phyloP scores from a whole-genome alignment of 805 yeast species.

The Jamesozyma lodderae region DNA sequence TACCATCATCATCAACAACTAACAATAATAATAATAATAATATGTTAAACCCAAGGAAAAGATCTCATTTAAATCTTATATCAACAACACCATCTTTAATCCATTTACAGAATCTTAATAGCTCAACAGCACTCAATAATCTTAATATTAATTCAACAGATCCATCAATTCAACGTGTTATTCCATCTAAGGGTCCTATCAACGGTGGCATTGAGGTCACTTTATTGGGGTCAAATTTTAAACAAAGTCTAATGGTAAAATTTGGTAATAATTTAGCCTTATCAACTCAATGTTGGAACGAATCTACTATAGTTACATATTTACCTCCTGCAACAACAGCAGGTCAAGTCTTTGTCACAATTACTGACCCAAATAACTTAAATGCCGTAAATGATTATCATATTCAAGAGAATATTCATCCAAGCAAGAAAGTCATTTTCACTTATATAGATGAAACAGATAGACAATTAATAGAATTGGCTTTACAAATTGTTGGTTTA shows the following conservation, averaged over 20 bases:
- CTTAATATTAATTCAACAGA: neutral
- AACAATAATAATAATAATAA: neutral
- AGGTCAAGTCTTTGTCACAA: constrained; percentile 88
- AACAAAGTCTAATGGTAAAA: constrained; percentile 70
- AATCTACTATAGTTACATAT: constrained; percentile 84
- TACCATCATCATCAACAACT: constrained; percentile 1
- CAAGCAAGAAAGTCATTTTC: constrained; percentile 42
- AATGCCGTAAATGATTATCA: neutral
- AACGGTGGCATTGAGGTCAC: constrained; percentile 97
- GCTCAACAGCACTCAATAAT: neutral
- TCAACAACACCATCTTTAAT: neutral
- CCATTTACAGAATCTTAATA: neutral
- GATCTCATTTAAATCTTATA: constrained; percentile 3
- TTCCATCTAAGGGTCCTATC: constrained; percentile 92
- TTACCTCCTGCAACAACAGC: constrained; percentile 85
- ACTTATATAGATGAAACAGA: constrained; percentile 95
- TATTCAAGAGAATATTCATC: constrained; percentile 12
- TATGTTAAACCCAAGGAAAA: constrained; percentile 3
- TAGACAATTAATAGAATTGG: constrained; percentile 86
- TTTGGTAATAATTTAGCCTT: constrained; percentile 76
- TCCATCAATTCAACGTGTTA: constrained; percentile 74
- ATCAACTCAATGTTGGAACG: constrained; percentile 94
- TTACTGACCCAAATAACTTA: constrained; percentile 39
- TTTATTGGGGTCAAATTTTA: constrained; percentile 76
- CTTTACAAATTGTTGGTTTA: constrained; percentile 91